Percentiles rank a stretch among this genome's conserved stretches.
phyloP scores from a whole-genome alignment of 768 basidiomycete genomes.

The Rickenella mellea region DNA sequence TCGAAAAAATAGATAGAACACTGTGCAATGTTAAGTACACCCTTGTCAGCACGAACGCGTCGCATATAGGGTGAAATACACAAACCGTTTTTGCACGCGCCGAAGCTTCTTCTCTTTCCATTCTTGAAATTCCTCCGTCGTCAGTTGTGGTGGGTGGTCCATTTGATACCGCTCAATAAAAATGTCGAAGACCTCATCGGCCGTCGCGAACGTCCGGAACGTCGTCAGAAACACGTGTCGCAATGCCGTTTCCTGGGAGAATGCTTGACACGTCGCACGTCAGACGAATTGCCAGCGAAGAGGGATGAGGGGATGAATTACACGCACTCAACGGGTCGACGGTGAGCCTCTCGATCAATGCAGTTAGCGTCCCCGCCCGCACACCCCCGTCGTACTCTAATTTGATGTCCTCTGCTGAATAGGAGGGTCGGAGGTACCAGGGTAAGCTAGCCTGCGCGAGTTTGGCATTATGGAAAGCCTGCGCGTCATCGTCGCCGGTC shows the following conservation, averaged over 20 bases:
- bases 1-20: conserved; percentile 42
- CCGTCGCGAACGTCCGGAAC: conserved; percentile 69
- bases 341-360: conserved; percentile 64
- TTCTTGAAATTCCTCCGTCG: conserved; percentile 41
- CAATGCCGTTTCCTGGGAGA: conserved; percentile 23
- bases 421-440: conserved; percentile 52
- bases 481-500: conserved; percentile 33
- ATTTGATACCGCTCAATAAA: conserved; percentile 57
- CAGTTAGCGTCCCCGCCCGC: conserved; percentile 58
- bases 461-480: conserved; percentile 29
- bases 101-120: conserved; percentile 59
- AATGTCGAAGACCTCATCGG: conserved; percentile 57
- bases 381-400: conserved; percentile 57
- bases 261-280: conserved; percentile 7
- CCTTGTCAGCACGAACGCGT: background rate
- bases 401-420: conserved; percentile 49
- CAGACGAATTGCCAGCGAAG: background rate
- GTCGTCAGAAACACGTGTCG: conserved; percentile 71
- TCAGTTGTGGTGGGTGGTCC: conserved; percentile 34
- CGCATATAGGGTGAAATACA: conserved; percentile 5
- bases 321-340: conserved; percentile 51
- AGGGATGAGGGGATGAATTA: background rate
- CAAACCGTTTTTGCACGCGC: conserved; percentile 53
- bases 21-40: too few species aligned
- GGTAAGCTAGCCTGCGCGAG: conserved; percentile 30